phyloP scores from a whole-genome alignment of 192 early-diverging fungal genomes.

The Backusella macrospora region DNA sequence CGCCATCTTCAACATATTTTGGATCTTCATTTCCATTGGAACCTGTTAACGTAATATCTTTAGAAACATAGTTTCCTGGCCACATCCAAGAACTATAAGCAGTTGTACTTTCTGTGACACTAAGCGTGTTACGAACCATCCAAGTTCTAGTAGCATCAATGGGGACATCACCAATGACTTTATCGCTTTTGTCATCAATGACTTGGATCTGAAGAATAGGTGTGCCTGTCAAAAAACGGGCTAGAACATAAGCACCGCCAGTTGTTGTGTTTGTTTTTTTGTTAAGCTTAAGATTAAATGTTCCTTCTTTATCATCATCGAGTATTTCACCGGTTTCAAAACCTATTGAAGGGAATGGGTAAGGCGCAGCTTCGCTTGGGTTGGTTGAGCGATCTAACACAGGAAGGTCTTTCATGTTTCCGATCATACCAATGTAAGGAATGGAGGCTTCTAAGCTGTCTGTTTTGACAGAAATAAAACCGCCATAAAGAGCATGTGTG shows the following conservation, averaged over 20 bases:
- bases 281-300: neutral
- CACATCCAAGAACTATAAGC: conserved; percentile 29
- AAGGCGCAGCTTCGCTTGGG: conserved; percentile 10
- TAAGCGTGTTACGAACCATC: conserved; percentile 21
- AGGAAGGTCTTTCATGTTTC: conserved; percentile 43
- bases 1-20: conserved; percentile 4
- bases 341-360: conserved; percentile 33
- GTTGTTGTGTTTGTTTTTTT: neutral
- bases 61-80: conserved; percentile 27
- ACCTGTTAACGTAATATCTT: conserved; percentile 25
- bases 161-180: conserved; percentile 28
- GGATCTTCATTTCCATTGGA: conserved; percentile 8
- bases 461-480: conserved; percentile 35
- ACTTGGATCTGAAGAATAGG: conserved; percentile 28
- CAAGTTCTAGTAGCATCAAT: conserved; percentile 18
- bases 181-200: conserved; percentile 1
- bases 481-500: conserved; percentile 43
- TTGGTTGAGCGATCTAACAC: conserved; percentile 35
- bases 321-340: conserved; percentile 14
- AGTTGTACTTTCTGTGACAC: conserved; percentile 2
- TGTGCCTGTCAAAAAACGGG: conserved; percentile 30
- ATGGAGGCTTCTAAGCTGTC: conserved; percentile 24
- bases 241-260: conserved; percentile 22
- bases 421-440: conserved; percentile 49
- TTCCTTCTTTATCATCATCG: neutral